Evolutionary conservation across 805 yeast genomes (phyloP), one percentile per base, ranked within the genome.

Genomic region (Candida dajiaensis): DNA sequence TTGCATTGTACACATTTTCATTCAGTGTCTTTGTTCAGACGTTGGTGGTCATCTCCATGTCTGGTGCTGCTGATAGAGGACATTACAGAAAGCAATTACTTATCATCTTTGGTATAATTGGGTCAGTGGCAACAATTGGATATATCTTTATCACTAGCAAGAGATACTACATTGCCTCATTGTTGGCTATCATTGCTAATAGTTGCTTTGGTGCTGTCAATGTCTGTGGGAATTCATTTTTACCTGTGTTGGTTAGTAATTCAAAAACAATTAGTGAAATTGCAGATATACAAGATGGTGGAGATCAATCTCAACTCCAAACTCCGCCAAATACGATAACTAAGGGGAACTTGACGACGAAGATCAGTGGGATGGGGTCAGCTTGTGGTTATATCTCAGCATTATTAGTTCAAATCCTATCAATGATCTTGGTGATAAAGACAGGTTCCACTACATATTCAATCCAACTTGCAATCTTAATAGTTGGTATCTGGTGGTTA

Each of bases 401-500:
- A 0, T 66, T 86, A 10, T 23, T 83, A 3, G 88, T 84, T 3
- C 95, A 85, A 56, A 45, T 81, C 1, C 45, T 71, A 7, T 78
- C 90, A 2, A 77, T 85, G 69, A 42, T 71, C 12, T 53, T 82
- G 16, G 71, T 79, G 3, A 57, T 66, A 29, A 65, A 61, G 36
- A 61, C 67, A n/a, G 70, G 73, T 2, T 63, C 74, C 1, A 54
- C 66, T 1, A 57, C 68, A 3, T 45, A 46, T 2, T 77, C 81
- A 9, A 67, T 84, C 6, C 81, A 81, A 52, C 58, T 74, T 22
- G 88, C 85, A 0, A 73, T 85, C 16, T 67, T 76, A 11, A 61
- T 79, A 26, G 85, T 85, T 16, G 94, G 94, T 1, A 22, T 76
- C 1, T 85, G 94, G 92, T 86, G 95, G 95, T 60, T 82, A 7